These are phyloP conservation scores for Leptographium galeiforme DNA, from an alignment of 2,329 filamentous ascomycete genomes.

Conservation along the genomic window DNA sequence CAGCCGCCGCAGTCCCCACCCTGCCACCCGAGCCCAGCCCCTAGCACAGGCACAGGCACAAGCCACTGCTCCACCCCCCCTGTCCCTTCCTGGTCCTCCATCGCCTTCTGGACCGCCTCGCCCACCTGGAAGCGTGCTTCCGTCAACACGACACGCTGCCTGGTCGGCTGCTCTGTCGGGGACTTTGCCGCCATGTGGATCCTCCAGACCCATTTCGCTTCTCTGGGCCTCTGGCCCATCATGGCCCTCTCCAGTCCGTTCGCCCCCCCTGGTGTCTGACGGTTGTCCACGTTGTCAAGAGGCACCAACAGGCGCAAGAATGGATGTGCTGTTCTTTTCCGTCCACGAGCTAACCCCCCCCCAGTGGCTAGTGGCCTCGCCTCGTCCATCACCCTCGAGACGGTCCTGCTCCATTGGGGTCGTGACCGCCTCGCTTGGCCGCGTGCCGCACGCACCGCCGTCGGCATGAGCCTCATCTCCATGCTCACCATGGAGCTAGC, in stretches of 20 bases:
- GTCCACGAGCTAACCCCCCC: no score
- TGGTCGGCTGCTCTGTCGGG: slow-evolving; percentile 40
- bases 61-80: not conserved
- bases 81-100: not conserved
- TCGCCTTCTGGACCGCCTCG: slow-evolving; percentile 20
- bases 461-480: slow-evolving; percentile 45
- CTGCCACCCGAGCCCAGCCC: no score
- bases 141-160: slow-evolving; percentile 41
- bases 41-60: not conserved
- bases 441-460: slow-evolving; percentile 33
- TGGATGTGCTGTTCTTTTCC: not conserved
- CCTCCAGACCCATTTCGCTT: slow-evolving; percentile 33
- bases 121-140: slow-evolving; percentile 33
- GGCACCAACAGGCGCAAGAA: no score
- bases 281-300: no score
- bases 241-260: slow-evolving; percentile 33
- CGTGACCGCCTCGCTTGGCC: slow-evolving; percentile 33
- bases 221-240: slow-evolving; percentile 30
- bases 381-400: slow-evolving; percentile 39
- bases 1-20: no score
- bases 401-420: slow-evolving; percentile 32
- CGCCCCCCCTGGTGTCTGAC: not conserved
- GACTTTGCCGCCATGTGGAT: slow-evolving; percentile 44
- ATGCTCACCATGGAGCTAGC: slow-evolving; percentile 46
- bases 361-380: slow-evolving; percentile 35